Evolutionary conservation across 345 rosid genomes (phyloP).

Genomic region (Citrus sinensis): DVS_A1.0 CM039163.1:37346501-37347000

Average conservation of each 20-base stretch:
- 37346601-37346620: constrained; percentile 97
- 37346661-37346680: constrained; percentile 78
- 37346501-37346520: neutral
- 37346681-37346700: constrained; percentile 70
- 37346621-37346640: constrained; percentile 81
- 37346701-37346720: constrained; percentile 61
- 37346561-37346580: constrained; percentile 1
- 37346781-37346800: neutral
- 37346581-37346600: constrained; percentile 17
- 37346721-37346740: constrained; percentile 2
- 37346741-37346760: neutral
- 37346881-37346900: neutral
- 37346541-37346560: neutral
- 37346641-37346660: constrained; percentile 78
- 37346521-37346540: neutral
- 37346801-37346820: neutral
- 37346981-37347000: neutral
- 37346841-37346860: neutral
- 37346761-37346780: neutral
- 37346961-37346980: neutral
- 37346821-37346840: neutral
- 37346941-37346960: neutral
- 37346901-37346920: neutral
- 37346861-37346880: too few relatives aligned
- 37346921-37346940: neutral